Conservation (phyloP, 768 basidiomycete species). For the Boletus reticulatus region DNA sequence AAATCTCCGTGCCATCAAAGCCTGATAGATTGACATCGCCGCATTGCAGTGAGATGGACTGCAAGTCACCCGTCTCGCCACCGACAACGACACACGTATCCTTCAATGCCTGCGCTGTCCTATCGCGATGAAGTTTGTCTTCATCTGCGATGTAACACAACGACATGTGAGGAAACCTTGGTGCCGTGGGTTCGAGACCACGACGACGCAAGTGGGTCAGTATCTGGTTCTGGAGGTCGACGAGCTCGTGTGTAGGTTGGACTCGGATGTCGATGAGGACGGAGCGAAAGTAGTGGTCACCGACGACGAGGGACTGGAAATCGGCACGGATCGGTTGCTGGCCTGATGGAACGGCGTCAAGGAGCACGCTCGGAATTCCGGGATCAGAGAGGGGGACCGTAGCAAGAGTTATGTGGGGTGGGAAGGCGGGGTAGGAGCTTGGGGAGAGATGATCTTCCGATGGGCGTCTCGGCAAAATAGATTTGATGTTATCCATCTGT, state of each 20-base stretch:
- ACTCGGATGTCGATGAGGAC: constrained; percentile 52
- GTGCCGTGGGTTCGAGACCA: constrained; percentile 45
- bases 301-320: constrained; percentile 56
- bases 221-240: constrained; percentile 47
- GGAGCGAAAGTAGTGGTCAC: constrained; percentile 68
- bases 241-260: constrained; percentile 42
- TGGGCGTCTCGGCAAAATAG: constrained; percentile 44
- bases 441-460: constrained; percentile 21
- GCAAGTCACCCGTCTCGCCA: constrained; percentile 22
- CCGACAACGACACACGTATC: constrained; percentile 31
- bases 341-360: constrained; percentile 37
- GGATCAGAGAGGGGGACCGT: constrained; percentile 32
- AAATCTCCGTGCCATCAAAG: constrained; percentile 51
- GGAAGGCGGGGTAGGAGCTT: constrained; percentile 57
- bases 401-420: constrained; percentile 72
- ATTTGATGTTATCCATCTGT: constrained; percentile 43
- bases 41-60: constrained; percentile 26
- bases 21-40: constrained; percentile 36
- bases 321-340: constrained; percentile 38
- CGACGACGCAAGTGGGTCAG: constrained; percentile 35
- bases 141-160: constrained; percentile 68
- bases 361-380: constrained; percentile 24
- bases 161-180: constrained; percentile 69
- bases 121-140: constrained; percentile 55
- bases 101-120: constrained; percentile 43